Evolutionary conservation across 176 grass and related monocot genomes (phyloP).

Genomic region (Aechmea fasciata): DNA sequence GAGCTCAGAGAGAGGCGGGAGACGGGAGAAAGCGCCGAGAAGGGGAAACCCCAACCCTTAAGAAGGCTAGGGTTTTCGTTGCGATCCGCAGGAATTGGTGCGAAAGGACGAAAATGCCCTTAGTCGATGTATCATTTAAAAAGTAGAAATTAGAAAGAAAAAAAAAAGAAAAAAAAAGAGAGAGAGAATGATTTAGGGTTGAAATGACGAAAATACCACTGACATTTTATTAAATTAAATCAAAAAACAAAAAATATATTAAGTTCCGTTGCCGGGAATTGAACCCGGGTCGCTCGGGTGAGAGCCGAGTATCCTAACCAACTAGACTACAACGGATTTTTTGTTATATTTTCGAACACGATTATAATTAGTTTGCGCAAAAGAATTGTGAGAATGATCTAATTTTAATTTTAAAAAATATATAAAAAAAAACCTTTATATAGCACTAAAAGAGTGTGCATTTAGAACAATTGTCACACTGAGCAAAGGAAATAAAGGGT

Average conservation of each 20-base stretch:
- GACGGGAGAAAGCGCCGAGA: neutral
- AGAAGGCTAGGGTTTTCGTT: neutral
- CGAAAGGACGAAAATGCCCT: neutral
- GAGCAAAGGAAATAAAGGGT: too few species aligned
- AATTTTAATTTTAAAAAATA: too few species aligned
- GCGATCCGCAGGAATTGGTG: too few species aligned
- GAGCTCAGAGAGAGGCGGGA: neutral
- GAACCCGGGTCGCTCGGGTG: slow-evolving; percentile 74
- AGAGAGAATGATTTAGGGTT: neutral
- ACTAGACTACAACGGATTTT: slow-evolving; percentile 62
- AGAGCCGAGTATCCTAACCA: slow-evolving; percentile 85
- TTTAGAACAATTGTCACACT: too few species aligned
- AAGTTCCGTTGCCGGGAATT: slow-evolving; percentile 50
- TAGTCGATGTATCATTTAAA: too few species aligned
- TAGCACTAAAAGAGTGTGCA: too few species aligned
- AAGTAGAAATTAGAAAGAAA: too few species aligned
- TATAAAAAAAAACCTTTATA: too few species aligned
- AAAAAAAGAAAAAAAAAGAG: too few species aligned
- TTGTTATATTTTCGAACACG: neutral
- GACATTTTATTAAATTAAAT: neutral
- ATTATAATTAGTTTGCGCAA: too few species aligned
- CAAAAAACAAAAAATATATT: neutral
- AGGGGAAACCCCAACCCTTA: neutral
- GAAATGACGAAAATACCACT: slow-evolving; percentile 2
- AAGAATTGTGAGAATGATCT: too few species aligned